These are phyloP conservation scores for Metroxylon sagu DNA, from an alignment of 176 grass and related monocot genomes.

Conservation along the genomic window DNA sequence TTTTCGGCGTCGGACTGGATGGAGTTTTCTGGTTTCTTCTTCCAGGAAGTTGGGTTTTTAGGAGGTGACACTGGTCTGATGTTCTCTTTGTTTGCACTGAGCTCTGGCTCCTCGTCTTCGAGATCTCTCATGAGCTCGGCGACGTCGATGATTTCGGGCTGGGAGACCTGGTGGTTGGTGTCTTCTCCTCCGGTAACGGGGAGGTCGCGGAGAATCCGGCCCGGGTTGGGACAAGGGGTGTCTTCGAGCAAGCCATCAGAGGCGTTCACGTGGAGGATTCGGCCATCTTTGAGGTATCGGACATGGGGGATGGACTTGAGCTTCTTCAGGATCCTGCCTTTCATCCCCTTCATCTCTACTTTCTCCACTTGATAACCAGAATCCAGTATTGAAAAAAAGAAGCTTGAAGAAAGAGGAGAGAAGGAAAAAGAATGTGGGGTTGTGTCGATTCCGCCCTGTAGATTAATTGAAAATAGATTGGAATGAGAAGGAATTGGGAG, in stretches of 20 bases:
- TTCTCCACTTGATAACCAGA: no score
- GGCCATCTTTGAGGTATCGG: neutral
- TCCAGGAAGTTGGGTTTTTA: neutral
- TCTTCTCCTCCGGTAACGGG: no score
- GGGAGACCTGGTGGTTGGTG: neutral
- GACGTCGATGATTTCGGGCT: neutral
- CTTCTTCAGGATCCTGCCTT: constrained; percentile 37
- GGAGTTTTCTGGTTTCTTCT: constrained; percentile 27
- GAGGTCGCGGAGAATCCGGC: constrained; percentile 4
- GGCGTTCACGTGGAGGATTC: constrained; percentile 27
- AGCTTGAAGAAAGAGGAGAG: neutral
- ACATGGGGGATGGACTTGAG: constrained; percentile 28
- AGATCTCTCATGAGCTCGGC: neutral
- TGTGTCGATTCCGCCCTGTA: no score
- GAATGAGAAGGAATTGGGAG: constrained; percentile 8
- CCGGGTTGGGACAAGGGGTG: constrained; percentile 26
- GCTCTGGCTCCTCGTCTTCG: constrained; percentile 1
- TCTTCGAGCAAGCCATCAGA: constrained; percentile 25
- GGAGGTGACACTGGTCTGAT: constrained; percentile 22
- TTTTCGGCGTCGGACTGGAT: neutral
- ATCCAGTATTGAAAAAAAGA: neutral
- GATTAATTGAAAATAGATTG: no score
- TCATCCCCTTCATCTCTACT: constrained; percentile 32
- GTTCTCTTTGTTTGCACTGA: constrained; percentile 53
- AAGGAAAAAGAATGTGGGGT: neutral